Evolutionary conservation across 2,329 filamentous ascomycete species (phyloP), one percentile per base, ranked within the genome.

Genomic region (Phaeomoniella chlamydospora): DNA sequence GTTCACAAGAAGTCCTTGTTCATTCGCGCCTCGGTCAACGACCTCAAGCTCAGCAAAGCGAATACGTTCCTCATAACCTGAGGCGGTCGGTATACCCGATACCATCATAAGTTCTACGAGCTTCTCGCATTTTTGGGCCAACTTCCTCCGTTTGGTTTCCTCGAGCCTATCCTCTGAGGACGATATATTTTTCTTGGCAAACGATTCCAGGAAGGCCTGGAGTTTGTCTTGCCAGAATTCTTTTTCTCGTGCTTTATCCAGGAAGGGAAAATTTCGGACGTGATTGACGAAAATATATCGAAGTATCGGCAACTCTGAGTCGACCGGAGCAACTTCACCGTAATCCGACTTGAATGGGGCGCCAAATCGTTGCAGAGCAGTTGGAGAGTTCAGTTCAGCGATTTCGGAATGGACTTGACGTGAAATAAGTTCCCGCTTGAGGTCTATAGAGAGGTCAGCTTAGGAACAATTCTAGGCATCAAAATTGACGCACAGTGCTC

Each of bases 221-320:
- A 98, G 66, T 58, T 93, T 96, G 55, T 96, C 86, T 62, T 98
- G 90, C 90, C 90, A 98, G 52, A 98, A 98, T 61, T 98, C 90
- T 70, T 96, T 94, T 70, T 98, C 90, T 52, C 76, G 80, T 15
- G 90, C 90, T 67, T 93, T 85, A 59, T 98, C 86, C 44, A 98
- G 72, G 53, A 98, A 98, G 1, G 90, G 90, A 50, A 98, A 98
- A 50, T 96, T 92, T 51, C 90, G 85, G 40, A 98, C 77, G 76
- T 96, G 87, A 54, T 96, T 81, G 37, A 96, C 90, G 54, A 98
- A 98, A 52, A 98, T 94, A 62, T 90, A 96, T 45, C 90, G 76
- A 42, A 98, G 67, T 43, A 98, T 80, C 13, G 90, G 90, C 17
- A 98, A 69, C 49, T 96, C 88, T 2, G 87, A 94, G 53, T 98